Conservation (phyloP, 2,329 filamentous ascomycete genomes). For the Fusarium sp. region DNA sequence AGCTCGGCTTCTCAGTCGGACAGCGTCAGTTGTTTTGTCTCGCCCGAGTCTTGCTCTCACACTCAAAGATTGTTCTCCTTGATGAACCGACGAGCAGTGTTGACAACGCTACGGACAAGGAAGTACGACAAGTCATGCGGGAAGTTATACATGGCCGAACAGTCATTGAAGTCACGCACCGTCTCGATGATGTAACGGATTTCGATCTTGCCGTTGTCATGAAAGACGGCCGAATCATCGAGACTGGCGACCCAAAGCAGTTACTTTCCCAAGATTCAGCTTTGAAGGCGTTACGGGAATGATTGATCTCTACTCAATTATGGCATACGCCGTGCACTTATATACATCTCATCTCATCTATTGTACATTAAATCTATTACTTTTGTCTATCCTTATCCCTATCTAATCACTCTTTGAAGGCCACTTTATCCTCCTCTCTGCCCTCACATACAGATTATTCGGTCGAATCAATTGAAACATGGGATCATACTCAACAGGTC, state of each 20-base stretch:
- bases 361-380: constrained; percentile 29
- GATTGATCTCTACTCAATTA: not conserved
- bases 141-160: constrained; percentile 44
- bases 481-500: constrained; percentile 68
- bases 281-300: not conserved
- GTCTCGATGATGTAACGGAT: constrained; percentile 44
- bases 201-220: constrained; percentile 50
- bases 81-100: constrained; percentile 52
- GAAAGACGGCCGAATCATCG: constrained; percentile 44
- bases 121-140: constrained; percentile 40
- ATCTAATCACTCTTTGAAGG: constrained; percentile 49
- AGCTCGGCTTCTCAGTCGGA: constrained; percentile 56
- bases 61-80: constrained; percentile 48
- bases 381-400: constrained; percentile 19
- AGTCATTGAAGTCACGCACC: constrained; percentile 49
- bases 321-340: not conserved
- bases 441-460: constrained; percentile 65
- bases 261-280: constrained; percentile 32
- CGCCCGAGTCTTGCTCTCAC: constrained; percentile 57
- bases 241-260: constrained; percentile 44
- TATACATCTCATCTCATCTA: constrained; percentile 1
- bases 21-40: constrained; percentile 63
- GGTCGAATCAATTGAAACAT: constrained; percentile 70
- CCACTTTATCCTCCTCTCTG: constrained; percentile 63
- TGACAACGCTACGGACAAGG: constrained; percentile 47